Evolutionary conservation across 305 asterid species (phyloP).

Genomic region (Caryopteris hybrid): DNA sequence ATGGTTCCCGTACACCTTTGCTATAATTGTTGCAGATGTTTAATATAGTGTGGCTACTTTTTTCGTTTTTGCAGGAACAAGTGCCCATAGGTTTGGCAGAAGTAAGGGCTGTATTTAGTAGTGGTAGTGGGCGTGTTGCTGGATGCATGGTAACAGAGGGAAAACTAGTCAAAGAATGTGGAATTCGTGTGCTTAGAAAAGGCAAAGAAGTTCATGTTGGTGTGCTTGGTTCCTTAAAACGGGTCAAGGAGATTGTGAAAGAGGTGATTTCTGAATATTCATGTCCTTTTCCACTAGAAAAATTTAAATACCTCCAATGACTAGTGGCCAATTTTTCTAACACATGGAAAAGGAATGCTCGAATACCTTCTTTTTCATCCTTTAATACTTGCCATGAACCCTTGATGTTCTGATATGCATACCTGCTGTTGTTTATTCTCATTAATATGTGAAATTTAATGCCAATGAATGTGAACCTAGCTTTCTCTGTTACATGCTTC

Average conservation of each 20-base stretch:
- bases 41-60: conserved; percentile 1
- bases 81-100: conserved; percentile 85
- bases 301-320: background rate
- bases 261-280: conserved; percentile 51
- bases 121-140: conserved; percentile 98
- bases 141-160: conserved; percentile 98
- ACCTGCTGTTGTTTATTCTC: background rate
- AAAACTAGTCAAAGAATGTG: conserved; percentile 78
- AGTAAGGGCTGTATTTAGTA: conserved; percentile 91
- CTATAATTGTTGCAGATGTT: background rate
- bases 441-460: background rate
- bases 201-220: conserved; percentile 81
- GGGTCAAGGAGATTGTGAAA: conserved; percentile 92
- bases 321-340: too few species aligned
- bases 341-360: background rate
- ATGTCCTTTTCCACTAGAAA: conserved; percentile 3
- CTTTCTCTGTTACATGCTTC: background rate
- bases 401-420: background rate
- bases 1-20: background rate
- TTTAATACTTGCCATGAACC: background rate
- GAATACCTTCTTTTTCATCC: background rate
- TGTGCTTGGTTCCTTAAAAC: conserved; percentile 64
- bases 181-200: conserved; percentile 74
- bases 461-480: background rate
- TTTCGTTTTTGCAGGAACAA: conserved; percentile 67